These are phyloP conservation scores for Selaginella moellendorffii DNA, from an alignment of 75 land plant genomes.

Conservation along the genomic window DNA sequence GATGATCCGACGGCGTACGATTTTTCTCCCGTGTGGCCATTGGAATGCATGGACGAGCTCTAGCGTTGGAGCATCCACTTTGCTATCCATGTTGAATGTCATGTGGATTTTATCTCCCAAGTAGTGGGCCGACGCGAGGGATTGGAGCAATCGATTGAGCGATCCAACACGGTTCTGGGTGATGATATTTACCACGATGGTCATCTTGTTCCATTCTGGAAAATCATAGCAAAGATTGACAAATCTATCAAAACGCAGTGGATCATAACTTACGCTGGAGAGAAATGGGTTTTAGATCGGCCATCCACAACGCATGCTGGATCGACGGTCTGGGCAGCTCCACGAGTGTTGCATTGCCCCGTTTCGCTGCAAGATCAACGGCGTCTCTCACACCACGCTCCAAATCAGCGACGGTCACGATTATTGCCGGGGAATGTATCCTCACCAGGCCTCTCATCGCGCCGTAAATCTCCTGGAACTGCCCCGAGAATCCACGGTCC, in stretches of 20 bases:
- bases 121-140: not conserved
- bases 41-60: not conserved
- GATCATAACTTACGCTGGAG: conserved; percentile 65
- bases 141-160: not conserved
- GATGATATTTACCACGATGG: not conserved
- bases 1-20: not conserved
- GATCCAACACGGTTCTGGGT: conserved; percentile 2
- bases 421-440: not conserved
- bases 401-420: not conserved
- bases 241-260: no score
- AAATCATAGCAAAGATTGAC: no score
- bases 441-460: not conserved
- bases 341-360: conserved; percentile 31
- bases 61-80: not conserved
- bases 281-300: conserved; percentile 48
- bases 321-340: conserved; percentile 49
- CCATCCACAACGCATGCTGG: conserved; percentile 83
- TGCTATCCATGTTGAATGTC: conserved; percentile 9
- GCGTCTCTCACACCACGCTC: not conserved
- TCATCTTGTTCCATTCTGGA: conserved; percentile 10
- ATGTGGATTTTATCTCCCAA: conserved; percentile 2
- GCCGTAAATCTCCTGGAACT: not conserved
- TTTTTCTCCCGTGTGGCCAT: conserved; percentile 7
- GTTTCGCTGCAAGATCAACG: not conserved
- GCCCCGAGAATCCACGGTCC: not conserved